Conservation (phyloP, 345 rosid species). For the Hibiscus tridactylites region DNA sequence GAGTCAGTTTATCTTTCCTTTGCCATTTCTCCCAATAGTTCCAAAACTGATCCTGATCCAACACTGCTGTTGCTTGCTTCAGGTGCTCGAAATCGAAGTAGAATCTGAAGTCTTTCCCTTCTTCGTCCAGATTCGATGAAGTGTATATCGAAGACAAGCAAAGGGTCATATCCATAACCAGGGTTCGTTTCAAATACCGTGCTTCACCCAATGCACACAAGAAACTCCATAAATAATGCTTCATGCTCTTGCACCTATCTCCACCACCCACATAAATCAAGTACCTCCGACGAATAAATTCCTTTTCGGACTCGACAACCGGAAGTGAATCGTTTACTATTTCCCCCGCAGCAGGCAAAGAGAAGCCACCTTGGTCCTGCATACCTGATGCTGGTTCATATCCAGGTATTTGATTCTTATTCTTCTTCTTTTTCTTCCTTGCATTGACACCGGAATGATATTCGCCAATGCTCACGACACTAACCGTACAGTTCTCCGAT, state of each 20-base stretch:
- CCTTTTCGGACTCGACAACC: constrained; percentile 57
- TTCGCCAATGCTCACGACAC: constrained; percentile 60
- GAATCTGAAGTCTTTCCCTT: constrained; percentile 90
- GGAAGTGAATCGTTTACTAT: constrained; percentile 70
- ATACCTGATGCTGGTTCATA: constrained; percentile 37
- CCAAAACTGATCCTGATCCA: constrained; percentile 90
- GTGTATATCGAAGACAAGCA: constrained; percentile 72
- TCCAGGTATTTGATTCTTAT: constrained; percentile 52
- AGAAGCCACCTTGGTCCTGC: constrained; percentile 24
- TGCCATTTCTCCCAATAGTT: constrained; percentile 75
- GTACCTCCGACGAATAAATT: constrained; percentile 58
- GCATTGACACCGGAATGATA: constrained; percentile 90
- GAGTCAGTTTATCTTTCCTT: constrained; percentile 38
- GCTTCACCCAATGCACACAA: constrained; percentile 96
- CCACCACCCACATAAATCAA: constrained; percentile 74
- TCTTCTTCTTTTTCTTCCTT: constrained; percentile 63
- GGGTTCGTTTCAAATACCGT: constrained; percentile 75
- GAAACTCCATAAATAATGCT: constrained; percentile 92
- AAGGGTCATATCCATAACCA: constrained; percentile 80
- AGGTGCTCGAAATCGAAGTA: constrained; percentile 94
- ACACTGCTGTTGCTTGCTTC: constrained; percentile 76
- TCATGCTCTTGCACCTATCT: constrained; percentile 93
- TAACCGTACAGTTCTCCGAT: constrained; percentile 56
- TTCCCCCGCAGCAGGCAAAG: constrained; percentile 66
- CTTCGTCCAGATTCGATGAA: constrained; percentile 69